phyloP scores from a whole-genome alignment of 2,329 filamentous ascomycete genomes.

The Cladophialophora bantiana region DNA sequence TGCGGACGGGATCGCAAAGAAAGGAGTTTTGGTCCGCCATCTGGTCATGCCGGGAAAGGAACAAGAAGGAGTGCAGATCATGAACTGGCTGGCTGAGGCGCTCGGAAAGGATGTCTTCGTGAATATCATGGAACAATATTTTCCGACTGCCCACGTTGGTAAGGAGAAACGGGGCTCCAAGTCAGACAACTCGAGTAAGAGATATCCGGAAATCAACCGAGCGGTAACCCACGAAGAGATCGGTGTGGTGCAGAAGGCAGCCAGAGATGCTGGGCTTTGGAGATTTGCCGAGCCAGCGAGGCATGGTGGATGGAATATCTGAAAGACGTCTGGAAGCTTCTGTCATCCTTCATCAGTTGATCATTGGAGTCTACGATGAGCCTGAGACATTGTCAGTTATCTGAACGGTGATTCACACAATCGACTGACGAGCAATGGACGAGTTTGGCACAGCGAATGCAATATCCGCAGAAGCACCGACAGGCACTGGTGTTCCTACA shows the following conservation, averaged over 20 bases:
- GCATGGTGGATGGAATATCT: constrained; percentile 62
- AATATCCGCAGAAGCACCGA: not conserved
- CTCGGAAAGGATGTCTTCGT: constrained; percentile 79
- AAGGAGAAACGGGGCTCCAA: constrained; percentile 61
- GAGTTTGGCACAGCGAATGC: not conserved
- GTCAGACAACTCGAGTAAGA: constrained; percentile 55
- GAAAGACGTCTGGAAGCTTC: constrained; percentile 23
- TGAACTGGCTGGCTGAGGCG: constrained; percentile 75
- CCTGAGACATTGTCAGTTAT: not conserved
- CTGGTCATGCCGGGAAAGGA: constrained; percentile 85
- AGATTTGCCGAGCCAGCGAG: constrained; percentile 73
- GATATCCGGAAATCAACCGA: constrained; percentile 82
- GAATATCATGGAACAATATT: constrained; percentile 90
- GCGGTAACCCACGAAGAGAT: constrained; percentile 70
- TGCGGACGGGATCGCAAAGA: constrained; percentile 78
- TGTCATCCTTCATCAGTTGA: not conserved
- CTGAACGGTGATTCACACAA: not conserved
- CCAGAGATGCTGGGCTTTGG: constrained; percentile 76
- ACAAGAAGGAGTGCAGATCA: constrained; percentile 74
- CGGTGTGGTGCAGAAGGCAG: constrained; percentile 69
- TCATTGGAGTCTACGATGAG: not conserved
- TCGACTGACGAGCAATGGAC: not conserved
- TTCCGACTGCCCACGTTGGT: constrained; percentile 80
- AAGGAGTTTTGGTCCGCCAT: constrained; percentile 76
- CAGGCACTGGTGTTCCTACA: not conserved